phyloP scores from a whole-genome alignment of 139 green algal genomes.

The Astrephomene gubernaculifera region DNA sequence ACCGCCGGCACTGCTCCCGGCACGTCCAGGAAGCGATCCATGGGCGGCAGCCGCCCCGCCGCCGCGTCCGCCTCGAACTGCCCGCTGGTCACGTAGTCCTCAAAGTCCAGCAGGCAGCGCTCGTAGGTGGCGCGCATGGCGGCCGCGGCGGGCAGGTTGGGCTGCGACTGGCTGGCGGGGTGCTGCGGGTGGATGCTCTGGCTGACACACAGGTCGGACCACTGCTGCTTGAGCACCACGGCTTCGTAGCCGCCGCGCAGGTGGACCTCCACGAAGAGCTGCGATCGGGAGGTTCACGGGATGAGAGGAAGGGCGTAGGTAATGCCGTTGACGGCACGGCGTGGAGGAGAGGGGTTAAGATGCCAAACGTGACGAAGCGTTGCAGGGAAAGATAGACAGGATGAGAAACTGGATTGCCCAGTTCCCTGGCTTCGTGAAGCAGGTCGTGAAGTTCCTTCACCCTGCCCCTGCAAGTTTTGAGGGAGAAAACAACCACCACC shows the following conservation, averaged over 20 bases:
- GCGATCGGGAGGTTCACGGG: not conserved
- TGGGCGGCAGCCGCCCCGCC: not conserved
- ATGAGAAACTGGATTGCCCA: too few species aligned
- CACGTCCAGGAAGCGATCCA: conserved; percentile 11
- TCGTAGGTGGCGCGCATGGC: conserved; percentile 87
- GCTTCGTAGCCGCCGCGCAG: conserved; percentile 78
- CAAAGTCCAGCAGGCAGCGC: conserved; percentile 84
- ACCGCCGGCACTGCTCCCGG: not conserved
- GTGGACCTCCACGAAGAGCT: conserved; percentile 83
- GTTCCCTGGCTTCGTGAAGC: too few species aligned
- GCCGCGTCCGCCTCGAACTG: conserved; percentile 15
- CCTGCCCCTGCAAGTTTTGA: too few species aligned
- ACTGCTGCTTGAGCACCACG: conserved; percentile 73
- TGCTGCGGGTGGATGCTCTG: conserved; percentile 69
- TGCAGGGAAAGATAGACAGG: too few species aligned
- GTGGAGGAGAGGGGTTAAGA: too few species aligned
- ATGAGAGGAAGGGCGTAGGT: not conserved
- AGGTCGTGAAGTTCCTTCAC: too few species aligned
- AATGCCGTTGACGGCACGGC: too few species aligned
- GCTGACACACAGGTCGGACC: conserved; percentile 79
- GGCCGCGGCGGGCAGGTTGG: conserved; percentile 56
- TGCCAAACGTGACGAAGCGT: too few species aligned
- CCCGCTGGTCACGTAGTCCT: conserved; percentile 72
- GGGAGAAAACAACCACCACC: too few species aligned
- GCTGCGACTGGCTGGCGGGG: conserved; percentile 61